Conservation (phyloP, 768 basidiomycete genomes). For the Filobasidium floriforme region DNA sequence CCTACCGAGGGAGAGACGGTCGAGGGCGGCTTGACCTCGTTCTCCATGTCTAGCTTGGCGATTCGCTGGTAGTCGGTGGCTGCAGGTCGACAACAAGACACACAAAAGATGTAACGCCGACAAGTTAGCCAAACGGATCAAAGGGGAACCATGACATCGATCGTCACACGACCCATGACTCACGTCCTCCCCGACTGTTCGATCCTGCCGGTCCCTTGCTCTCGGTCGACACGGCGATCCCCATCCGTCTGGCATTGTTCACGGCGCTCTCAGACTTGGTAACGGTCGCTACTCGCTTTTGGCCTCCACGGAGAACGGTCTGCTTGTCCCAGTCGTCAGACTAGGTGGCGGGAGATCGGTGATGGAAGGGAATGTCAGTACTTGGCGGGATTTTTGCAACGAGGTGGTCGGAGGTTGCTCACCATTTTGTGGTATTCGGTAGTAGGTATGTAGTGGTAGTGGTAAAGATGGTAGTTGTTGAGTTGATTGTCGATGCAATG, state of each 20-base stretch:
- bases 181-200: constrained; percentile 6
- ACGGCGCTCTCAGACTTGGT: constrained; percentile 29
- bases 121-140: neutral
- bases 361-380: neutral
- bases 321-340: constrained; percentile 36
- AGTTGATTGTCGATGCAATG: neutral
- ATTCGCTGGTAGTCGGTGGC: constrained; percentile 89
- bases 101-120: neutral
- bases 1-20: constrained; percentile 53
- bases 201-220: constrained; percentile 32
- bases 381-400: neutral
- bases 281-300: constrained; percentile 28
- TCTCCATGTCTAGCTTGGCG: constrained; percentile 87
- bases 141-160: neutral
- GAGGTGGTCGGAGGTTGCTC: neutral
- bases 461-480: neutral
- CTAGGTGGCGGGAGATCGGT: constrained; percentile 20
- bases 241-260: constrained; percentile 36
- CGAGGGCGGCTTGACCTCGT: constrained; percentile 85
- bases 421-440: constrained; percentile 12
- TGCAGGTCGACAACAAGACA: too few species aligned
- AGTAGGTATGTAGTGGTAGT: neutral
- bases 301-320: constrained; percentile 30
- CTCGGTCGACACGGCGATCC: constrained; percentile 33
- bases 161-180: neutral